Evolutionary conservation across 176 grass and related monocot species (phyloP).

Genomic region (Poa pratensis): DNA sequence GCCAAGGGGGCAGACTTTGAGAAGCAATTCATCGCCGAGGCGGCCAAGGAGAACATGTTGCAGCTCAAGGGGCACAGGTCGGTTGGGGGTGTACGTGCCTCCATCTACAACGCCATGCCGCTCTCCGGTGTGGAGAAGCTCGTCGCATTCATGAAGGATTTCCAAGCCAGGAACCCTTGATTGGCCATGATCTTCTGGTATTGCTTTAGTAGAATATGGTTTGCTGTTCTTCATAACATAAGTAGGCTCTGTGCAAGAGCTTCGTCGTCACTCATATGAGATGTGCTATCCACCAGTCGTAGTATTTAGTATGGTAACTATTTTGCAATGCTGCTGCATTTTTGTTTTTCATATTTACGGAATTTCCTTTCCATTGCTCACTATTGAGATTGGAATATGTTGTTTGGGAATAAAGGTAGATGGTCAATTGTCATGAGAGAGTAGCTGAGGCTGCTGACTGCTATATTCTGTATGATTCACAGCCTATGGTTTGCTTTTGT

Average conservation of each 20-base stretch:
- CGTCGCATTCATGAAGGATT: constrained; percentile 95
- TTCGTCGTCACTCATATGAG: background rate
- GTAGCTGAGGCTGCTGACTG: too few relatives aligned
- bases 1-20: constrained; percentile 69
- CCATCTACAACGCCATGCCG: constrained; percentile 98
- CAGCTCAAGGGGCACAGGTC: constrained; percentile 99
- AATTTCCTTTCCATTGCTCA: too few relatives aligned
- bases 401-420: too few relatives aligned
- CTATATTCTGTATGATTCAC: too few relatives aligned
- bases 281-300: constrained; percentile 31
- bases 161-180: constrained; percentile 92
- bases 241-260: constrained; percentile 28
- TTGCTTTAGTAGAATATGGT: constrained; percentile 18
- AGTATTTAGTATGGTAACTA: constrained; percentile 17
- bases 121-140: constrained; percentile 87
- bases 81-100: constrained; percentile 81
- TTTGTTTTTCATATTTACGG: background rate
- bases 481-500: too few relatives aligned
- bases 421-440: too few relatives aligned
- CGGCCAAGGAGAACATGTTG: constrained; percentile 91
- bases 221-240: constrained; percentile 18
- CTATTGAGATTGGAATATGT: too few relatives aligned
- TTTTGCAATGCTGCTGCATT: constrained; percentile 9
- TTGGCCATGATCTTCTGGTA: constrained; percentile 11
- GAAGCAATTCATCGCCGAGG: constrained; percentile 94